phyloP scores from a whole-genome alignment of 2,329 filamentous ascomycete genomes.

The Clarireedia sp. region DNA sequence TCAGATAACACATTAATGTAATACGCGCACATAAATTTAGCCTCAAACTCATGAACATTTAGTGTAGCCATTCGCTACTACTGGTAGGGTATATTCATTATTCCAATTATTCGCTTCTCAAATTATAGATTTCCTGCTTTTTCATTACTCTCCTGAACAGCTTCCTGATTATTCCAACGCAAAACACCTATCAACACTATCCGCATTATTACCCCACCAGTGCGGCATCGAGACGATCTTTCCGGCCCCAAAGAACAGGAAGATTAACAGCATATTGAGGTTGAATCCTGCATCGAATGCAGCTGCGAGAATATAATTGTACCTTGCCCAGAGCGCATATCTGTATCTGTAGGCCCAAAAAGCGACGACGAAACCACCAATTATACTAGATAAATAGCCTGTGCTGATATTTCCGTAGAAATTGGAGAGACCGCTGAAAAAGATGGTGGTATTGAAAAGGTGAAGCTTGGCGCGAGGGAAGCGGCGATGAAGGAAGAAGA shows the following conservation, averaged over 20 bases:
- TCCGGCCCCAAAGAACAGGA: conserved; percentile 49
- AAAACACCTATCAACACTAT: conserved; percentile 51
- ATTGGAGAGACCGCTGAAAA: conserved; percentile 45
- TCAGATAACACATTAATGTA: too few relatives aligned
- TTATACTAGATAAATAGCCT: conserved; percentile 47
- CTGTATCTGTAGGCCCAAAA: conserved; percentile 48
- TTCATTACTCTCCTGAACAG: not conserved
- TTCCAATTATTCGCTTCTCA: too few relatives aligned
- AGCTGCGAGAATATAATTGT: conserved; percentile 53
- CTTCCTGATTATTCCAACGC: conserved; percentile 30
- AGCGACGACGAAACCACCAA: conserved; percentile 55
- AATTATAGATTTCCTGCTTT: not conserved
- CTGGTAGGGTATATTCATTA: too few relatives aligned
- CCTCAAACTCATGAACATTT: too few relatives aligned
- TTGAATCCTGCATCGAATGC: conserved; percentile 57
- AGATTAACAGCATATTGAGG: conserved; percentile 53
- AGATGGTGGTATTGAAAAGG: conserved; percentile 55
- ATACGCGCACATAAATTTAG: too few relatives aligned
- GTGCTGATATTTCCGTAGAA: conserved; percentile 57
- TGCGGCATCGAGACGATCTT: conserved; percentile 52
- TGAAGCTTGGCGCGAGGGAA: conserved; percentile 46
- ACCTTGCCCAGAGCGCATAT: conserved; percentile 50
- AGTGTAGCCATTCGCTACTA: too few relatives aligned
- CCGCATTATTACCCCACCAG: conserved; percentile 55
- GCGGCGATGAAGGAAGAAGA: conserved; percentile 43